Percentiles rank a stretch among this genome's conserved stretches.
phyloP scores from a whole-genome alignment of 1,284 basidiomycete genomes.

The Inonotus obliquus region DNA sequence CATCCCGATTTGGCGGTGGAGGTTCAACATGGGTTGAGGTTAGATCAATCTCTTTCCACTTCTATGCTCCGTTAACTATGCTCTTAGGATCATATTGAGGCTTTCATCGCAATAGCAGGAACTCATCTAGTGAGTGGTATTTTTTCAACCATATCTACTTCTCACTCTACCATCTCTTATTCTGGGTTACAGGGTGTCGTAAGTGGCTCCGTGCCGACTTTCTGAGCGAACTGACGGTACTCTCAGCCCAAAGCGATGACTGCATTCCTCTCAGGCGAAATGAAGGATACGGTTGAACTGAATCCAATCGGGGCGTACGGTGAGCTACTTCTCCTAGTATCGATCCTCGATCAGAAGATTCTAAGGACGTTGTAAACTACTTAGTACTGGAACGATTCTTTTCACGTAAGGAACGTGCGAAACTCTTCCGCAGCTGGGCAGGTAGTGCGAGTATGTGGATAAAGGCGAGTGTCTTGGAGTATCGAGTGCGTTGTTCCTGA shows the following conservation, averaged over 20 bases:
- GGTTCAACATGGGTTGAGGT: conserved; percentile 93
- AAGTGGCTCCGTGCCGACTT: conserved; percentile 28
- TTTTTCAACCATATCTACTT: neutral
- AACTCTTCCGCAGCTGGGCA: conserved; percentile 93
- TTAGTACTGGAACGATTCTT: conserved; percentile 83
- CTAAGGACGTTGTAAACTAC: neutral
- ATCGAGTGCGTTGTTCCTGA: neutral
- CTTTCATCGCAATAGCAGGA: conserved; percentile 82
- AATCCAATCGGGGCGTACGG: conserved; percentile 84
- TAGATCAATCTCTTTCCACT: conserved; percentile 19
- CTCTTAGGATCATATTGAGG: conserved; percentile 69
- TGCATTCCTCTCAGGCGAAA: conserved; percentile 90
- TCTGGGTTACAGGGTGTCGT: conserved; percentile 58
- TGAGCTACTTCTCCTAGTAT: conserved; percentile 26
- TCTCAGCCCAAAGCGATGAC: conserved; percentile 88
- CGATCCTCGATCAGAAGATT: neutral
- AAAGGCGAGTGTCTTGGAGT: conserved; percentile 46
- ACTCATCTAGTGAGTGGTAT: conserved; percentile 66
- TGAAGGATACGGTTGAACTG: conserved; percentile 94
- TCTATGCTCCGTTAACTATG: neutral
- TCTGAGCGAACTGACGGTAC: neutral
- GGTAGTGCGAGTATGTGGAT: conserved; percentile 93
- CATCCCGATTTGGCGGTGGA: conserved; percentile 77
- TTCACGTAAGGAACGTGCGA: conserved; percentile 84
- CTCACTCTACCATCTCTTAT: neutral